Evolutionary conservation across 495 filamentous ascomycete species (phyloP).

Genomic region (Penicillium daleae): DNA sequence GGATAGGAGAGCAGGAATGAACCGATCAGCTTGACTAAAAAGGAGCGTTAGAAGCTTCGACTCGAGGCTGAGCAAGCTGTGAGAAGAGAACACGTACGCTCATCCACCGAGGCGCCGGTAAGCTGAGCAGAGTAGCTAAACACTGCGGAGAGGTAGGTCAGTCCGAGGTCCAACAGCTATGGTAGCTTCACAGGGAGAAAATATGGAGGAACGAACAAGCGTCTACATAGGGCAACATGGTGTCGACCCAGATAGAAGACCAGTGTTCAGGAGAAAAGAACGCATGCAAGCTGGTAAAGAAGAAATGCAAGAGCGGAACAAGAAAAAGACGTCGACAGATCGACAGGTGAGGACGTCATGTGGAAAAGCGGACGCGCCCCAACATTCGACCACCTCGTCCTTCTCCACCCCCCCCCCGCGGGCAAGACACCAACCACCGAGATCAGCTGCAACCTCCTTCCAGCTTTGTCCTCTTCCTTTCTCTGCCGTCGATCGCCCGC

Average conservation of each 20-base stretch:
- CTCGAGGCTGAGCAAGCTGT: not conserved
- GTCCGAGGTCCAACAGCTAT: constrained; percentile 32
- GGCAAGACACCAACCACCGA: constrained; percentile 14
- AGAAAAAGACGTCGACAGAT: constrained; percentile 16
- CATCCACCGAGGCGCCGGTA: constrained; percentile 82
- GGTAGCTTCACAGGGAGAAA: constrained; percentile 7
- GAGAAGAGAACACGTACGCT: constrained; percentile 60
- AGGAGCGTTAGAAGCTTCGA: constrained; percentile 19
- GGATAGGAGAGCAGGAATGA: constrained; percentile 94
- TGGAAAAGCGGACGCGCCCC: constrained; percentile 30
- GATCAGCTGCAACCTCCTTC: constrained; percentile 5
- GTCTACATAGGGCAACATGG: constrained; percentile 89
- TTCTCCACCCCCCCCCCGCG: constrained; percentile 28
- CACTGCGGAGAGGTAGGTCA: constrained; percentile 54
- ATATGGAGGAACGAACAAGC: constrained; percentile 57
- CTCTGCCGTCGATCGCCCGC: constrained; percentile 6
- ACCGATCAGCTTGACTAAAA: constrained; percentile 85
- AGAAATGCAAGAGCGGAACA: constrained; percentile 36
- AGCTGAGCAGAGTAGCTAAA: constrained; percentile 66
- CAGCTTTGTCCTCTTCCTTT: constrained; percentile 7
- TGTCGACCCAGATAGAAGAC: constrained; percentile 29
- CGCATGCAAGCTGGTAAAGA: constrained; percentile 67
- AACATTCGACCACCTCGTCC: constrained; percentile 32
- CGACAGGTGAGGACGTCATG: constrained; percentile 31
- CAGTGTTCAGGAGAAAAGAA: constrained; percentile 23